phyloP scores from a whole-genome alignment of 2,329 filamentous ascomycete genomes.

The Exophiala lecanii-corni region DNA sequence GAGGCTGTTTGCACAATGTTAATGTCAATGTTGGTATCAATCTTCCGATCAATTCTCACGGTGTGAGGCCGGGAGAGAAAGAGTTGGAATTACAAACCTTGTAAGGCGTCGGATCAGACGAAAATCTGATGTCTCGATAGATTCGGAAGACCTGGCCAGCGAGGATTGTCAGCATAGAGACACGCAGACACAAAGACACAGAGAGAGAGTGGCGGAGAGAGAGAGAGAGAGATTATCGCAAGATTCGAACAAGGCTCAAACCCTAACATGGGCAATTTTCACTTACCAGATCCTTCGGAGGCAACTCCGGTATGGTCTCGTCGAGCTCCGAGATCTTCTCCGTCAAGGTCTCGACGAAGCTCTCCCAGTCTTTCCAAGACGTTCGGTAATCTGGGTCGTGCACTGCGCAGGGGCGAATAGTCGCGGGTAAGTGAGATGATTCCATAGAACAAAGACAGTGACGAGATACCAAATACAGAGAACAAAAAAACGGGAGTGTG shows the following conservation, averaged over 20 bases:
- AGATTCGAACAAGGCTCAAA: no score
- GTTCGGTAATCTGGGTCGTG: slow-evolving; percentile 75
- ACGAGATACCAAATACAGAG: background rate
- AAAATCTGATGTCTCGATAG: slow-evolving; percentile 81
- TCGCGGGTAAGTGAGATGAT: background rate
- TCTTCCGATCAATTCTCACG: slow-evolving; percentile 2
- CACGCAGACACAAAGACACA: no score
- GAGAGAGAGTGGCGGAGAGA: no score
- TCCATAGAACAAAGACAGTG: background rate
- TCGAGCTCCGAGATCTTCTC: slow-evolving; percentile 67
- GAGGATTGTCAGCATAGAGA: no score
- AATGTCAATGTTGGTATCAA: no score
- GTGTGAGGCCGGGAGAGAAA: no score
- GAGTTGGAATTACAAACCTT: slow-evolving; percentile 70
- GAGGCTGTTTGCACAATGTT: no score
- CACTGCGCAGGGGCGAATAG: slow-evolving; percentile 47
- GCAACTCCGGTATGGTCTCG: slow-evolving; percentile 78
- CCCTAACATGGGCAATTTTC: no score
- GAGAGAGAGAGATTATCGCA: background rate
- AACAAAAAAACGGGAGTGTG: no score
- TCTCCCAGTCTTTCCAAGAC: slow-evolving; percentile 74
- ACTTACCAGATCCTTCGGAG: slow-evolving; percentile 70
- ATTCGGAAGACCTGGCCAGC: slow-evolving; percentile 68
- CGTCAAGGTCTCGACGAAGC: slow-evolving; percentile 69
- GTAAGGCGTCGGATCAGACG: slow-evolving; percentile 72